Evolutionary conservation across 441 rosid genomes (phyloP).

Genomic region (Pelargonium citronellum): DNA sequence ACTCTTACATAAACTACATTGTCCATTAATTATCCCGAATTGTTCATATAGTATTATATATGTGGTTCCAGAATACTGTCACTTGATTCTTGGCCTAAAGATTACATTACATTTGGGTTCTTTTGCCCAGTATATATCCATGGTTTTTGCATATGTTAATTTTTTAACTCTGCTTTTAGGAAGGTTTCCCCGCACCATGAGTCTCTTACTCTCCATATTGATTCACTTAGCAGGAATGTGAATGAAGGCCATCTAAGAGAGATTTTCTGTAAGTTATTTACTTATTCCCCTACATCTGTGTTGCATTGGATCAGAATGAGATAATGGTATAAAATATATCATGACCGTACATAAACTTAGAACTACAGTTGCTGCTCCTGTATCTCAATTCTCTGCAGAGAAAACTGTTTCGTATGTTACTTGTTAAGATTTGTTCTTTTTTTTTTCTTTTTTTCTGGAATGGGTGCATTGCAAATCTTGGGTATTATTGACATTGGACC

Average conservation of each 20-base stretch:
- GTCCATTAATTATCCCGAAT: too few relatives aligned
- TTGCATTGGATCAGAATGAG: not conserved
- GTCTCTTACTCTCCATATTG: constrained; percentile 76
- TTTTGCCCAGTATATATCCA: not conserved
- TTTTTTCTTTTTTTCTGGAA: too few relatives aligned
- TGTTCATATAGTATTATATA: too few relatives aligned
- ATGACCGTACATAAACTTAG: not conserved
- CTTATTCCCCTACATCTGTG: not conserved
- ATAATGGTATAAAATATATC: not conserved
- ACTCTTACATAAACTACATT: too few relatives aligned
- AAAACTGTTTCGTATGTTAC: not conserved
- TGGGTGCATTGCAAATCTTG: not conserved
- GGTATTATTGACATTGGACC: constrained; percentile 28
- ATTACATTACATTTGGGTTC: not conserved
- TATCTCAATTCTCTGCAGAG: not conserved
- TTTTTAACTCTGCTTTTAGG: constrained; percentile 40
- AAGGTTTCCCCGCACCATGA: constrained; percentile 69
- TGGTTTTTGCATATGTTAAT: not conserved
- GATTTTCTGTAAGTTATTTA: constrained; percentile 59
- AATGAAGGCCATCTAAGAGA: constrained; percentile 92
- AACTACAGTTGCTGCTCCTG: not conserved
- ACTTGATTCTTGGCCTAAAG: too few relatives aligned
- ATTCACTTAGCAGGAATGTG: constrained; percentile 82
- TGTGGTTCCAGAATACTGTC: too few relatives aligned
- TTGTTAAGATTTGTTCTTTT: not conserved